Conservation (phyloP, 306 rosid genomes). For the Astragalus glycyphyllos region DNA sequence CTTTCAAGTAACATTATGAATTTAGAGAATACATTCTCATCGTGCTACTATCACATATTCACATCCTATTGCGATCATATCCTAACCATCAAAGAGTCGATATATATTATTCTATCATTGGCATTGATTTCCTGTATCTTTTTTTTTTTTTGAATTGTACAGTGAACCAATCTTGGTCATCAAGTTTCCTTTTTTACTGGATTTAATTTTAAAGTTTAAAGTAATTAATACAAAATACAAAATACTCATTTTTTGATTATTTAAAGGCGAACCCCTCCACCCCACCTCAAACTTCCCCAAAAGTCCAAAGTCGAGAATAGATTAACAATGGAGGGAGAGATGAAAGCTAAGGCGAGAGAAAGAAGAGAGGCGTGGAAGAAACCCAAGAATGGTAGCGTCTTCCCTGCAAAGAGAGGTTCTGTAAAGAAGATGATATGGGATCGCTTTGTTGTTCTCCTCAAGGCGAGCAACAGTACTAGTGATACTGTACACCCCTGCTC, state of each 20-base stretch:
- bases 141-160: too few relatives aligned
- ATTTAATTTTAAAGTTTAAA: background rate
- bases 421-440: slow-evolving; percentile 48
- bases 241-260: too few relatives aligned
- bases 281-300: background rate
- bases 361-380: slow-evolving; percentile 32
- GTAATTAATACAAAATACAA: too few relatives aligned
- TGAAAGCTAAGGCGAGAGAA: background rate
- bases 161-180: background rate
- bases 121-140: too few relatives aligned
- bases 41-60: too few relatives aligned
- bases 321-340: slow-evolving; percentile 1
- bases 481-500: background rate
- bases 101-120: too few relatives aligned
- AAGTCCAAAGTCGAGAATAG: background rate
- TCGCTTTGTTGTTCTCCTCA: background rate
- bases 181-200: background rate
- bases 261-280: too few relatives aligned
- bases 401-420: slow-evolving; percentile 37
- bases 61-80: too few relatives aligned
- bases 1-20: too few relatives aligned
- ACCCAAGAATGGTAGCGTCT: slow-evolving; percentile 41
- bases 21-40: too few relatives aligned
- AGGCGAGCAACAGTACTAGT: background rate
- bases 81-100: too few relatives aligned